Conservation (phyloP, 225 moss, liverwort and hornwort species). For the Pseudoscleropodium purum region DNA sequence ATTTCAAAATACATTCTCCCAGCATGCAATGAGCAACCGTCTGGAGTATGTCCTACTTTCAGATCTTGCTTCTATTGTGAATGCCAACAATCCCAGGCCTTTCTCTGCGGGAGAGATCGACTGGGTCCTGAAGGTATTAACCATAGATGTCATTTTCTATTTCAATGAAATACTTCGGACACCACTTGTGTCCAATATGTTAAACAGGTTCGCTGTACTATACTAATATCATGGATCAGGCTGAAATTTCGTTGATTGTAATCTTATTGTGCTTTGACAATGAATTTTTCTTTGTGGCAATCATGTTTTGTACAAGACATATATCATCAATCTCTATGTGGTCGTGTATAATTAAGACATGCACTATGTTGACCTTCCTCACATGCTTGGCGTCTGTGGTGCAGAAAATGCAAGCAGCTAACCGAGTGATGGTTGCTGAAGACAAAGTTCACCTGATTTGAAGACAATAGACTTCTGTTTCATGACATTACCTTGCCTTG, state of each 20-base stretch:
- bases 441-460: conserved; percentile 37
- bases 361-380: not conserved
- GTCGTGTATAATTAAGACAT: not conserved
- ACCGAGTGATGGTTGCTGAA: conserved; percentile 40
- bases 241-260: not conserved
- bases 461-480: not conserved
- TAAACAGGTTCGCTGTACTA: not conserved
- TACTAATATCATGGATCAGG: not conserved
- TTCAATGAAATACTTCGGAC: not conserved
- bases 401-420: conserved; percentile 42
- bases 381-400: not conserved
- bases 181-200: not conserved
- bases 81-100: conserved; percentile 55
- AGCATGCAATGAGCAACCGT: conserved; percentile 53
- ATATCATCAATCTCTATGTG: not conserved
- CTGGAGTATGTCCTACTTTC: conserved; percentile 41
- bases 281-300: not conserved
- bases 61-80: conserved; percentile 51
- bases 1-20: conserved; percentile 54
- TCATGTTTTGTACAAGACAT: not conserved
- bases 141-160: not conserved
- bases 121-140: conserved; percentile 61
- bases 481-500: not conserved
- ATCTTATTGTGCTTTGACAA: not conserved
- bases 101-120: conserved; percentile 65